Percentiles rank a stretch among this genome's conserved stretches.
These are phyloP conservation scores for Ustilago esculenta DNA, from an alignment of 1,284 basidiomycete species.

Conservation along the genomic window DNA sequence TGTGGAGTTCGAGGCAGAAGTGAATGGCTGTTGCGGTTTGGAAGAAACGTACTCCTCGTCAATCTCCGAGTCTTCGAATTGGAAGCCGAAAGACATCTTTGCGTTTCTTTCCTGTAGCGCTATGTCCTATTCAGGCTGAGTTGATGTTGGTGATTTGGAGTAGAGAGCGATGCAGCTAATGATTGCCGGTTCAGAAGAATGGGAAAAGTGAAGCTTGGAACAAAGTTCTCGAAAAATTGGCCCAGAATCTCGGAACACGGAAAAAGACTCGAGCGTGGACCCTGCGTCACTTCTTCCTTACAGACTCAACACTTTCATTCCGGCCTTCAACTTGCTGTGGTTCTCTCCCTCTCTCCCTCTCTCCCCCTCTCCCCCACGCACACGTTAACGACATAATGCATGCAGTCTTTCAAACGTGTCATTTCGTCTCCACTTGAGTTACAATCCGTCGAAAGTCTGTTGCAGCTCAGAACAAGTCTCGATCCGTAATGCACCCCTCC, in stretches of 20 bases:
- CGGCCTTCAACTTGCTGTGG: no score
- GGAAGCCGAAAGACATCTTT: conserved; percentile 44
- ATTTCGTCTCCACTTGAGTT: conserved; percentile 6
- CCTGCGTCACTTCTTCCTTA: neutral
- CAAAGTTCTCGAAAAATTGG: conserved; percentile 13
- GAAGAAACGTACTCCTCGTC: conserved; percentile 40
- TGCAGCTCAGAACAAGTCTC: conserved; percentile 27
- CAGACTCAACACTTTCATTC: no score
- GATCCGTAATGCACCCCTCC: conserved; percentile 47
- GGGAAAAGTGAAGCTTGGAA: neutral
- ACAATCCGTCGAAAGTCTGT: no score
- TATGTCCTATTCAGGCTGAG: no score
- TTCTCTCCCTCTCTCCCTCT: no score
- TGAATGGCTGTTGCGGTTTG: conserved; percentile 5
- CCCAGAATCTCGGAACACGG: conserved; percentile 23
- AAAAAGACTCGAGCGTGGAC: neutral
- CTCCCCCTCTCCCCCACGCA: no score
- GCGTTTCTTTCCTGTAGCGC: neutral
- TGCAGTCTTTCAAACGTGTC: neutral
- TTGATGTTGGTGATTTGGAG: no score
- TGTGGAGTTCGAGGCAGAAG: conserved; percentile 5
- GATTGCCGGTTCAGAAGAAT: no score
- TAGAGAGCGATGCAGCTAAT: no score
- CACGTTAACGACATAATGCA: no score
- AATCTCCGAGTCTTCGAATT: conserved; percentile 46